Evolutionary conservation across 2,329 filamentous ascomycete genomes (phyloP).

Genomic region (Pseudogymnoascus sp.): DNA sequence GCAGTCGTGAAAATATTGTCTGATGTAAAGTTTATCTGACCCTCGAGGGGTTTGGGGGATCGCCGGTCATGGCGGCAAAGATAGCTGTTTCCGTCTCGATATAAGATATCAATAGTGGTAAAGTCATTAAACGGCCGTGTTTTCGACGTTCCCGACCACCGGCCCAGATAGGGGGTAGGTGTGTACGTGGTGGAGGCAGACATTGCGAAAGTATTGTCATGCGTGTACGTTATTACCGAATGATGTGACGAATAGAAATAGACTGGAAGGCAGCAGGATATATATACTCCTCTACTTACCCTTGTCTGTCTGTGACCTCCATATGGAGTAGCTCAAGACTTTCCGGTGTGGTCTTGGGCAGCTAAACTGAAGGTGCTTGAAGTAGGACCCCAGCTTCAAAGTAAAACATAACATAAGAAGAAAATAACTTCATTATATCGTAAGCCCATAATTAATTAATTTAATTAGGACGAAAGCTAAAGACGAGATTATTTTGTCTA

Average conservation of each 20-base stretch:
- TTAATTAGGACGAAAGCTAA: background rate
- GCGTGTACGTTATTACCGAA: background rate
- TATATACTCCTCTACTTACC: background rate
- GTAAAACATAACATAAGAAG: background rate
- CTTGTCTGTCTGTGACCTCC: background rate
- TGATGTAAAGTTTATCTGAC: background rate
- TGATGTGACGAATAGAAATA: background rate
- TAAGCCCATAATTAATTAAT: background rate
- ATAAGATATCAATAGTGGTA: background rate
- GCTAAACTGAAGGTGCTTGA: background rate
- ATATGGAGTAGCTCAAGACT: background rate
- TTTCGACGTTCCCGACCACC: background rate
- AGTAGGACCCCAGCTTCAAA: background rate
- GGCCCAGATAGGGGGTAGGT: background rate
- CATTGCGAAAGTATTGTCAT: background rate
- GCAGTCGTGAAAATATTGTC: background rate
- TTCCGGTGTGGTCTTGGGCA: background rate
- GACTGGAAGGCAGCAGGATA: background rate
- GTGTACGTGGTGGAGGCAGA: background rate
- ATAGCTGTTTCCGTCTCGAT: background rate
- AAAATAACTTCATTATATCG: background rate
- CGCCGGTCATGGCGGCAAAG: background rate
- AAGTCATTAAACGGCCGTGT: background rate
- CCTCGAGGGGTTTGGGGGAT: background rate
- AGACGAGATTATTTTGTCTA: background rate